Evolutionary conservation across 2,329 filamentous ascomycete genomes (phyloP), one percentile per base, ranked within the genome.

Genomic region (Scedosporium dehoogii): DNA sequence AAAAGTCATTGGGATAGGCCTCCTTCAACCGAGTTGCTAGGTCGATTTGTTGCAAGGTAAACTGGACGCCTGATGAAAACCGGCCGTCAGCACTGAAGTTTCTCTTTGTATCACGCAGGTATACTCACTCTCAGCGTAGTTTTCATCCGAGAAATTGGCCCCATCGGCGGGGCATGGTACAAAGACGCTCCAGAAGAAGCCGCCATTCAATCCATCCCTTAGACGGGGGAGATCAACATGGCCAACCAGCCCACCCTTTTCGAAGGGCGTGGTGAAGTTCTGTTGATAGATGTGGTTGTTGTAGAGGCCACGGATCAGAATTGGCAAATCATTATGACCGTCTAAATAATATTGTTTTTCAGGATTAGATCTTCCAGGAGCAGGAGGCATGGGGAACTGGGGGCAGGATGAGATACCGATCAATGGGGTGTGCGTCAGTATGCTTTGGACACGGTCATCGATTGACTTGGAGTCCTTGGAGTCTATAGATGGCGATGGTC

Each of bases 121-220:
- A 53, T 5, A 69, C 81, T 71, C 75, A 89, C 87, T 87, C 6
- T 80, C 73, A 5, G 82, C 83, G 70, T 92, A 92, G 69, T 85
- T 89, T 61, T 80, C 82, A 68, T 92, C 83, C 0, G 88, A 89
- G 69, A 90, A 92, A 73, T 96, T 85, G 4, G 81, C 81, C 57
- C 84, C 85, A 69, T 93, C 85, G 10, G 74, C 73, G 0, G 92
- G 92, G 70, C 92, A 97, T 0, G 84, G 84, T 48, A 89, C 85
- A 69, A 82, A 97, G 9, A 94, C 91, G 71, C 88, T 92, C 93
- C 92, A 97, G 72, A 97, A 97, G n/a, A 90, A 87, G 62, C 92
- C 93, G 46, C 92, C 92, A 65, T 88, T 85, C 67, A 81, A 79
- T 1, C 92, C 92, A 59, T 84, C 74, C 42, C 83, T 80, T 58